A percentile compares a stretch with the other conserved stretches of the same genome.
phyloP scores from a whole-genome alignment of 2,329 filamentous ascomycete species.

The Dactylellina haptotyla region DNA sequence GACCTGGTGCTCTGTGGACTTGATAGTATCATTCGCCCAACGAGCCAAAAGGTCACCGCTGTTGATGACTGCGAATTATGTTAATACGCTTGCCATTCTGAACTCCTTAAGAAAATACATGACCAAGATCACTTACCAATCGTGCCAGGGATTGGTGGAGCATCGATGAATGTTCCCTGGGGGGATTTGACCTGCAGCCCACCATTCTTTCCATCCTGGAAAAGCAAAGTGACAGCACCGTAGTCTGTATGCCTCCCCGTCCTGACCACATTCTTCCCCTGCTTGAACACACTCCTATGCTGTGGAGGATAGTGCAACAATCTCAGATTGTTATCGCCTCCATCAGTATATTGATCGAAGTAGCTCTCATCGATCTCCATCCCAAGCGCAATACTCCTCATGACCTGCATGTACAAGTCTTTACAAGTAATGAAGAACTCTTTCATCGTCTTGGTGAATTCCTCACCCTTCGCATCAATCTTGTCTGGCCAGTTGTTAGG shows the following conservation, averaged over 20 bases:
- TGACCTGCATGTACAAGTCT: constrained; percentile 77
- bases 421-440: constrained; percentile 80
- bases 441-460: constrained; percentile 78
- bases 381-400: constrained; percentile 85
- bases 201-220: constrained; percentile 68
- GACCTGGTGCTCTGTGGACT: constrained; percentile 87
- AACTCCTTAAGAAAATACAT: not conserved
- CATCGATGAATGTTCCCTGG: constrained; percentile 80
- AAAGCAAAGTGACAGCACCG: constrained; percentile 70
- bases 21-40: constrained; percentile 92
- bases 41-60: constrained; percentile 85
- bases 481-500: constrained; percentile 82
- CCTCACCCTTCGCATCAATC: constrained; percentile 65
- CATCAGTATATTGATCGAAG: constrained; percentile 80
- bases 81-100: not conserved
- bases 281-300: constrained; percentile 71
- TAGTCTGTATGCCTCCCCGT: constrained; percentile 81
- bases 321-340: constrained; percentile 75
- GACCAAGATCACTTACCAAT: constrained; percentile 44
- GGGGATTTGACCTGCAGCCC: constrained; percentile 74
- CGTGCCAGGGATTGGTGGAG: constrained; percentile 80
- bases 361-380: constrained; percentile 76
- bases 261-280: constrained; percentile 75
- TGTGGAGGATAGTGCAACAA: constrained; percentile 81
- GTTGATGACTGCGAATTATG: constrained; percentile 76